Evolutionary conservation across 345 rosid genomes (phyloP).

Genomic region (Brassica cretica): DNA sequence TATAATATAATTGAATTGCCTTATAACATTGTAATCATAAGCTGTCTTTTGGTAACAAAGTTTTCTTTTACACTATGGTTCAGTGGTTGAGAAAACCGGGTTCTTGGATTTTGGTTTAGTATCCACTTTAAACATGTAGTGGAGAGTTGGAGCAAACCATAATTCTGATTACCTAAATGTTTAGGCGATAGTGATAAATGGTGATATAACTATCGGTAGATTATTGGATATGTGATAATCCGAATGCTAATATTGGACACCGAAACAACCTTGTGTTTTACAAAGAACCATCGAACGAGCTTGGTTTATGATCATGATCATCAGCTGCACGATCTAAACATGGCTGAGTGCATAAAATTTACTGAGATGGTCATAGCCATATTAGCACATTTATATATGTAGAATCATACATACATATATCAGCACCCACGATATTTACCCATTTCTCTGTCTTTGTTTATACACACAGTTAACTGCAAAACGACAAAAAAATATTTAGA

Average conservation of each 20-base stretch:
- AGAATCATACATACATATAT: not conserved
- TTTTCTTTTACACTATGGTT: not conserved
- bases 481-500: not conserved
- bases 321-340: not conserved
- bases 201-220: not conserved
- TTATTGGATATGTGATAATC: not conserved
- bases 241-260: not conserved
- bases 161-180: not conserved
- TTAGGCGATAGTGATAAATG: not conserved
- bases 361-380: not conserved
- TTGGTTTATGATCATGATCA: not conserved
- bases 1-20: conserved; percentile 20
- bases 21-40: conserved; percentile 22
- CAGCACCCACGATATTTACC: too few species aligned
- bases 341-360: not conserved
- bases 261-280: not conserved
- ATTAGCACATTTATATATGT: not conserved
- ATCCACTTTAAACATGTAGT: not conserved
- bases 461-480: not conserved
- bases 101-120: not conserved
- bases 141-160: not conserved
- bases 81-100: not conserved
- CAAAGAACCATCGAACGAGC: not conserved
- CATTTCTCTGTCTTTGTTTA: too few species aligned
- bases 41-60: conserved; percentile 7